Evolutionary conservation across 345 rosid genomes (phyloP).

Genomic region (Gossypioides kirkii): DNA sequence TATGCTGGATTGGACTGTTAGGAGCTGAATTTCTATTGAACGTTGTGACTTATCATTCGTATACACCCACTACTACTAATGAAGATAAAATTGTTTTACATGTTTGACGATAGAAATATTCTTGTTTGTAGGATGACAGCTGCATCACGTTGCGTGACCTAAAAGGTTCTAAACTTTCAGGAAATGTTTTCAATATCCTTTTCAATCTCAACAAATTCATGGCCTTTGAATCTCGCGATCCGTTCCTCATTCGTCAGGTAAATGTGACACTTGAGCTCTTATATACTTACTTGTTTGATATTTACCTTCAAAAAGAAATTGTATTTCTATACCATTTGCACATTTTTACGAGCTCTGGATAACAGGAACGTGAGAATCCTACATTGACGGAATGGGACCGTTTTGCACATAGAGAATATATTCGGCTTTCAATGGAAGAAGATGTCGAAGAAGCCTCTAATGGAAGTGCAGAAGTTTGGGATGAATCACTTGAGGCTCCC

Average conservation of each 20-base stretch:
- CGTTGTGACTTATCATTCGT: neutral
- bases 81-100: neutral
- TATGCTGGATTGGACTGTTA: neutral
- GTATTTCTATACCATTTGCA: neutral
- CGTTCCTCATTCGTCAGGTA: conserved; percentile 98
- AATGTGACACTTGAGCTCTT: neutral
- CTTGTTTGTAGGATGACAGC: conserved; percentile 59
- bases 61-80: neutral
- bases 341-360: neutral
- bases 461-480: conserved; percentile 98
- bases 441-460: conserved; percentile 96
- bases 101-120: conserved; percentile 18
- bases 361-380: conserved; percentile 93
- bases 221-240: conserved; percentile 97
- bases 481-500: conserved; percentile 92
- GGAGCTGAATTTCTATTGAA: neutral
- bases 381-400: conserved; percentile 98
- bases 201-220: conserved; percentile 93
- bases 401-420: conserved; percentile 96
- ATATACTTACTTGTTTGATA: neutral
- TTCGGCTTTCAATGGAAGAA: conserved; percentile 97
- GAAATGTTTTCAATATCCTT: conserved; percentile 84
- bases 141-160: conserved; percentile 61
- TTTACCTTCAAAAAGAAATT: neutral
- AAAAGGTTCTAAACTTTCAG: conserved; percentile 82